These are phyloP conservation scores for Helichrysum umbraculigerum DNA, from an alignment of 129 eudicot genomes.

Conservation along the genomic window DNA sequence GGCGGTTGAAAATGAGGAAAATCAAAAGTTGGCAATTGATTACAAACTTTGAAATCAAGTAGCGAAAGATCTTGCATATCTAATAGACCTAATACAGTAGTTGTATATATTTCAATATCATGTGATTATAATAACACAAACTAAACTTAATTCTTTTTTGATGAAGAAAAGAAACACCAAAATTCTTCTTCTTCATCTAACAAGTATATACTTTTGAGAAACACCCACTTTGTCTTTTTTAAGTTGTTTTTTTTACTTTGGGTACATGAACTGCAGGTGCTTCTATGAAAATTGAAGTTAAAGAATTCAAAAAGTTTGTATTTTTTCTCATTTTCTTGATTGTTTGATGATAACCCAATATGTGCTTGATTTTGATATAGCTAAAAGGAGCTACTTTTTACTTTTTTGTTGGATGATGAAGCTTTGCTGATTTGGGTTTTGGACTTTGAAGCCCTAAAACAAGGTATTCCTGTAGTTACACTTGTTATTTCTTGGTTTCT, in stretches of 20 bases:
- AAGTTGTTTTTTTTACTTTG: conserved; percentile 19
- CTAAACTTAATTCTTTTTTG: background rate
- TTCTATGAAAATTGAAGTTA: conserved; percentile 4
- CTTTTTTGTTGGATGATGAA: conserved; percentile 25
- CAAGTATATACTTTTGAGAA: background rate
- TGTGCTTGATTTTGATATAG: conserved; percentile 23
- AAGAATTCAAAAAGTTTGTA: conserved; percentile 3
- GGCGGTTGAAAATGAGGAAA: conserved; percentile 46
- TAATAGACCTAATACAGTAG: too few relatives aligned
- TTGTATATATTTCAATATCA: background rate
- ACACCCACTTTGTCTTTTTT: conserved; percentile 22
- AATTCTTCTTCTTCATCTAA: conserved; percentile 11
- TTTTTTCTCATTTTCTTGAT: conserved; percentile 1
- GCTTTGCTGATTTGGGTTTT: conserved; percentile 16
- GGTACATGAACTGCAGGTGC: conserved; percentile 28
- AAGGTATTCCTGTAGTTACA: conserved; percentile 24
- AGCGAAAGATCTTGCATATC: conserved; percentile 33
- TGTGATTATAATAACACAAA: background rate
- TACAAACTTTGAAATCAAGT: conserved; percentile 30
- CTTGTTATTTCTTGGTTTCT: conserved; percentile 22
- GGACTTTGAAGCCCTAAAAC: conserved; percentile 20
- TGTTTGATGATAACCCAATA: background rate
- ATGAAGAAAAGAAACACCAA: background rate
- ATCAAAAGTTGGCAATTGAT: conserved; percentile 22
- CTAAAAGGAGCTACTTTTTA: conserved; percentile 25